Evolutionary conservation across 805 yeast genomes (phyloP), one percentile per base, ranked within the genome.

Genomic region (Metschnikowia arizonensis): DNA sequence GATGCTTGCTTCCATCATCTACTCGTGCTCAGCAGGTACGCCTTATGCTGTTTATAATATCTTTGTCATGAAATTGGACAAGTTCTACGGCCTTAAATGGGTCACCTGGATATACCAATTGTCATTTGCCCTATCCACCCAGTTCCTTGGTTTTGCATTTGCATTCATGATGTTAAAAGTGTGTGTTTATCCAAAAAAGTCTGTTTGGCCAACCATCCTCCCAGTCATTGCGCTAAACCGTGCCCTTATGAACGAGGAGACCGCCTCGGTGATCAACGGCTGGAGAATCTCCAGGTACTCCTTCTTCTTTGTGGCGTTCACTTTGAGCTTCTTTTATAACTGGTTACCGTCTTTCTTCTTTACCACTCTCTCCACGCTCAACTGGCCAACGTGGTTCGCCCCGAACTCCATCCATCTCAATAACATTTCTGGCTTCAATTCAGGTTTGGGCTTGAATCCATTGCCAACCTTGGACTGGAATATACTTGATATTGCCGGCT

Each of bases 151-250:
- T 19, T 77, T 80, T 55, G 82, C 85, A 1, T 74, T 83, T 58
- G 86, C 88, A 5, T 83, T 85, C 40, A 56, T 82, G 17, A 72
- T 81, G 72, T 73, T 84, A 55, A 74, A 77, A 48, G 76, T 82
- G 26, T 72, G 74, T 46, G 63, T 71, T 7, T 69, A 70, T 47
- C 76, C 76, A 1, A 60, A 62, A 19, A 69, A 66, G 49, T 62
- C 75, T 0, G 50, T 71, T 11, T 71, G 76, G 76, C 76, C 76
- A 18, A 69, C 74, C 3, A 60, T 69, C 23, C 52, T 71, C 28
- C 76, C 76, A 5, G 66, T 71, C 1, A 64, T 71, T 43, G 75
- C 75, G 2, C 60, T 70, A 33, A 71, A 71, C 46, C 50, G 66
- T 40, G 75, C 76, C 1, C 62, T 71, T 45, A 63, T 69, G 61